Base-by-base conservation (phyloP, 495 filamentous ascomycete species). In the Lindgomyces ingoldianus region DNA sequence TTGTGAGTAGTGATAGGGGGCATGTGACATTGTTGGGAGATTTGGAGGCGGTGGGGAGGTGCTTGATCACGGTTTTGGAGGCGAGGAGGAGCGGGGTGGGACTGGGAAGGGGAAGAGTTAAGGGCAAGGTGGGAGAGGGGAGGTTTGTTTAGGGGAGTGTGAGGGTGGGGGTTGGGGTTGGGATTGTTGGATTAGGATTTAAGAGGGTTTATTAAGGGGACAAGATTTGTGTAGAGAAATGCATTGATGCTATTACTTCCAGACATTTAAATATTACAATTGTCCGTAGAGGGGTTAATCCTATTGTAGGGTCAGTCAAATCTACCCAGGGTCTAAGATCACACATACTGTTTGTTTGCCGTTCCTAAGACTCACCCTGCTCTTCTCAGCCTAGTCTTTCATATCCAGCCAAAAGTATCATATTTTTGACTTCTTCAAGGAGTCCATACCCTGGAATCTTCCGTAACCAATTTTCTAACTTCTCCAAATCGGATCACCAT, bases 11-110 rank as follows among this genome's bases (percentile, higher is more conserved):
- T 60, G 91, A 96, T 39, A 76, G 91, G 1, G 92, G 93, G 0
- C 93, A 98, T 79, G 86, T 97, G 21, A 88, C 87, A 3, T 77
- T 97, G 64, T 70, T 97, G 29, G 92, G 92, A 0, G 93, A 98
- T 79, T 74, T 96, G 57, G 86, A 89, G 68, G 90, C 85, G 0
- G 87, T 96, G 0, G 93, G 92, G 0, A 83, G 80, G 70, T 91
- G 88, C 72, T 62, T 97, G 19, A 73, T 75, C 60, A 89, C 87
- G 16, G 74, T 98, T 19, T 63, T 87, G 0, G 79, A 76, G 55
- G 92, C 84, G 6, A 78, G 91, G 56, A 79, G 75, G 64, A 87
- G 85, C 74, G 90, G 90, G 0, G 87, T 93, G 63, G 91, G 88
- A 16, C 67, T 86, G 68, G 85, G 81, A 39, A 41, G 36, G 24